A percentile compares a stretch with the other conserved stretches of the same genome.
Evolutionary conservation across 257 asterid species (phyloP).

Genomic region (Haberlea rhodopensis): DNA sequence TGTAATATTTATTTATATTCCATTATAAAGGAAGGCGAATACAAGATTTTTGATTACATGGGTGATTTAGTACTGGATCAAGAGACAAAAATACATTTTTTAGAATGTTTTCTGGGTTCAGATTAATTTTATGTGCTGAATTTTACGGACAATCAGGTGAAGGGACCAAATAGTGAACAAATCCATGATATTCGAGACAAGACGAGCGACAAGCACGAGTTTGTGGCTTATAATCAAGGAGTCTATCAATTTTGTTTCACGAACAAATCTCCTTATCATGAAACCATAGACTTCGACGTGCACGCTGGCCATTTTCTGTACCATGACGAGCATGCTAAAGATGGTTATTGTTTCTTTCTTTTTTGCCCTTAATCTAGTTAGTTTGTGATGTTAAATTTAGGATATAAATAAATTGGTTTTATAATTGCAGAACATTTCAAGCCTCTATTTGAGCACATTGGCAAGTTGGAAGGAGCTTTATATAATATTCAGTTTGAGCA

Average conservation of each 20-base stretch:
- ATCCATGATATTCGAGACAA: conserved; percentile 78
- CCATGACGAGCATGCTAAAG: conserved; percentile 94
- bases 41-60: too few relatives aligned
- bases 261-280: conserved; percentile 92
- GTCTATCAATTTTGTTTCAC: conserved; percentile 84
- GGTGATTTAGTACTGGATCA: too few relatives aligned
- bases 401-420: conserved; percentile 15
- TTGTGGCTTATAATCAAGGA: conserved; percentile 74
- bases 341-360: conserved; percentile 45
- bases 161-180: conserved; percentile 90
- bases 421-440: conserved; percentile 74
- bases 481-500: conserved; percentile 55
- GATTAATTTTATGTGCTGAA: conserved; percentile 9
- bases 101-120: conserved; percentile 10
- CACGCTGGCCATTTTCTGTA: conserved; percentile 72
- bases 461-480: conserved; percentile 81
- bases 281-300: conserved; percentile 84
- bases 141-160: conserved; percentile 56
- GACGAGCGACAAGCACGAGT: too few relatives aligned
- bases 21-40: too few relatives aligned
- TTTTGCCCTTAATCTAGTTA: not conserved
- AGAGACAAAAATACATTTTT: too few relatives aligned
- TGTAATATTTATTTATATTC: not conserved
- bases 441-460: conserved; percentile 88
- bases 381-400: conserved; percentile 2